phyloP scores from a whole-genome alignment of 176 grass and related monocot genomes.

The Otatea glauca region DNA sequence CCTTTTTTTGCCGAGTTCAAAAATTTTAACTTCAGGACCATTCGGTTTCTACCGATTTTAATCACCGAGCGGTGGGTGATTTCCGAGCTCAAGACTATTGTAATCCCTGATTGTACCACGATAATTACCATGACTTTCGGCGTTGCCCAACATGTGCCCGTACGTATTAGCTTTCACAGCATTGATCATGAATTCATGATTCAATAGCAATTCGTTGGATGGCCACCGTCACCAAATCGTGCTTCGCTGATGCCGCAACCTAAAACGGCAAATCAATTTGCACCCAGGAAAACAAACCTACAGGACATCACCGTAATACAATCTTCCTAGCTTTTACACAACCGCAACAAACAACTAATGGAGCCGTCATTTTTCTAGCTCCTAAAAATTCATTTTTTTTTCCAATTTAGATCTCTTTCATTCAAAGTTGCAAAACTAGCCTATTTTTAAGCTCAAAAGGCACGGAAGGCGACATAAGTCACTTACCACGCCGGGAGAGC shows the following conservation, averaged over 20 bases:
- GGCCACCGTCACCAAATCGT: slow-evolving; percentile 32
- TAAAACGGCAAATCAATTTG: slow-evolving; percentile 15
- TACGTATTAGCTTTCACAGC: neutral
- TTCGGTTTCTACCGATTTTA: too few species aligned
- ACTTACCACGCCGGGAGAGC: too few species aligned
- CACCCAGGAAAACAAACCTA: neutral
- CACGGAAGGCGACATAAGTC: too few species aligned
- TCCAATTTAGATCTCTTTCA: too few species aligned
- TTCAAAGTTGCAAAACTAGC: too few species aligned
- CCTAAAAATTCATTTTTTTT: neutral
- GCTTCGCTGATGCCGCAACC: slow-evolving; percentile 8
- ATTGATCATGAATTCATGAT: neutral
- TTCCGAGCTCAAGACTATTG: too few species aligned
- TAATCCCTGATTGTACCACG: too few species aligned
- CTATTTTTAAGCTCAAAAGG: too few species aligned
- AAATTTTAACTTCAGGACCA: too few species aligned
- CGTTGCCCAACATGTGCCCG: neutral
- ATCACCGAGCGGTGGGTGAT: too few species aligned
- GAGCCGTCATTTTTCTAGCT: neutral
- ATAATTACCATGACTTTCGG: neutral
- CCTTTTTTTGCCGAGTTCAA: too few species aligned
- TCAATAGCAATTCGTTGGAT: slow-evolving; percentile 13
- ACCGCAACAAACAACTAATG: too few species aligned
- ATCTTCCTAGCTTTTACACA: neutral
- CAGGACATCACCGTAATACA: slow-evolving; percentile 16